Percentiles rank a stretch among this genome's conserved stretches.
Evolutionary conservation across 495 filamentous ascomycete species (phyloP).

Genomic region (Penicillium atrosanguineum): DNA sequence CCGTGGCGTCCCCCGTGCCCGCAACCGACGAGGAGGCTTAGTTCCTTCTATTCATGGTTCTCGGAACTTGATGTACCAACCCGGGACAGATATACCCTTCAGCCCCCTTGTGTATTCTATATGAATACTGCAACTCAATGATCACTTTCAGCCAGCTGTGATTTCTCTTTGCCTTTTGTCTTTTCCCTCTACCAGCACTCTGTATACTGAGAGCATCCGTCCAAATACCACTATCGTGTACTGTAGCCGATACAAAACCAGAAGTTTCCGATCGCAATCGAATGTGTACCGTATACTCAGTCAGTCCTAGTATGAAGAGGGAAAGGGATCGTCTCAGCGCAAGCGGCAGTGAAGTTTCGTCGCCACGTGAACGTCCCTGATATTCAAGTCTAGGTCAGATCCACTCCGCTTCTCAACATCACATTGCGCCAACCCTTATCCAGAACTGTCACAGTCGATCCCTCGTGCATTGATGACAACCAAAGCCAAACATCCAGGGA

Average conservation of each 20-base stretch:
- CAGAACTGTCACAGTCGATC: too few relatives aligned
- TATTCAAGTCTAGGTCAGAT: too few relatives aligned
- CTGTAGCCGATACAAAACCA: conserved; percentile 11
- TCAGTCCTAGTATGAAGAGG: too few relatives aligned
- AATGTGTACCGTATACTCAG: too few relatives aligned
- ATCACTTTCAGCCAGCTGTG: conserved; percentile 12
- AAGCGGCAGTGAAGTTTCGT: too few relatives aligned
- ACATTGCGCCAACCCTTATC: too few relatives aligned
- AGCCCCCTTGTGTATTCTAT: neutral
- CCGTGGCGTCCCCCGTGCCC: conserved; percentile 22
- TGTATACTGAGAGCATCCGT: conserved; percentile 4
- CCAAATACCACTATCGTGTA: conserved; percentile 18
- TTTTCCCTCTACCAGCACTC: neutral
- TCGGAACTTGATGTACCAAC: conserved; percentile 5
- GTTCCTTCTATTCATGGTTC: neutral
- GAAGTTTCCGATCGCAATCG: neutral
- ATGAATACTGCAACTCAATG: conserved; percentile 2
- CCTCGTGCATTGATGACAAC: too few relatives aligned
- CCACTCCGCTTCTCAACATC: too few relatives aligned
- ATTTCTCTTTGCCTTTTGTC: neutral
- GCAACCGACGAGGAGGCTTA: conserved; percentile 17
- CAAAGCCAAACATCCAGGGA: too few relatives aligned
- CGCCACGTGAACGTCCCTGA: too few relatives aligned
- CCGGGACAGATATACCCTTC: neutral
- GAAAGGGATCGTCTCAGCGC: too few relatives aligned